A percentile compares a stretch with the other conserved stretches of the same genome.
Conservation (phyloP, 192 early-diverging fungal species). For the Obelidium mucronatum region DNA sequence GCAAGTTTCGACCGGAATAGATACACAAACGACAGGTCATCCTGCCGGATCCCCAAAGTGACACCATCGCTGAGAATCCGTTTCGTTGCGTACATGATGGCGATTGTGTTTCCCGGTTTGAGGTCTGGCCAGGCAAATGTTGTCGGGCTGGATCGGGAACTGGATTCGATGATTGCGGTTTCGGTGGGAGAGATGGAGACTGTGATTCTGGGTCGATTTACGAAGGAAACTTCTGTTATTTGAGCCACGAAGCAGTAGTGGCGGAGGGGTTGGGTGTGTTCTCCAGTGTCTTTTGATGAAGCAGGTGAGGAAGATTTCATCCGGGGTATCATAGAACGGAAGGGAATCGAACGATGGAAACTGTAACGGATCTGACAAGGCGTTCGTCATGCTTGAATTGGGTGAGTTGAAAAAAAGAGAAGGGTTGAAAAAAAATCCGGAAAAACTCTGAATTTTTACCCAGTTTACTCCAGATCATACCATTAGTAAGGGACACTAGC, state of each 20-base stretch:
- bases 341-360: slow-evolving; percentile 5
- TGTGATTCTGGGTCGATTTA: slow-evolving; percentile 16
- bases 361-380: neutral
- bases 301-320: neutral
- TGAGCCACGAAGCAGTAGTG: slow-evolving; percentile 30
- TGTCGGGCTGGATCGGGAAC: slow-evolving; percentile 1
- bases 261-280: neutral
- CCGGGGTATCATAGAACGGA: slow-evolving; percentile 11
- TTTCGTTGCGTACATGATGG: slow-evolving; percentile 16
- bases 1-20: neutral
- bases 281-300: neutral
- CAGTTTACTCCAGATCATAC: too few species aligned
- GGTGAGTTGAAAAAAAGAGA: too few species aligned
- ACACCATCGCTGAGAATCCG: neutral
- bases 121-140: slow-evolving; percentile 32
- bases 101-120: slow-evolving; percentile 15
- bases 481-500: too few species aligned
- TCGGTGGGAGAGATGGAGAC: neutral
- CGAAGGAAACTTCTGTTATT: slow-evolving; percentile 17
- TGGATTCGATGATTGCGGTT: slow-evolving; percentile 13
- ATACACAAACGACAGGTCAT: neutral
- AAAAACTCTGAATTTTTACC: too few species aligned
- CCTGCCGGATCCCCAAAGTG: slow-evolving; percentile 6
- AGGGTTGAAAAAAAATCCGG: too few species aligned
- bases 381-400: too few species aligned